Evolutionary conservation across 495 filamentous ascomycete genomes (phyloP), one percentile per base, ranked within the genome.

Genomic region (Niebla homalea): DNA sequence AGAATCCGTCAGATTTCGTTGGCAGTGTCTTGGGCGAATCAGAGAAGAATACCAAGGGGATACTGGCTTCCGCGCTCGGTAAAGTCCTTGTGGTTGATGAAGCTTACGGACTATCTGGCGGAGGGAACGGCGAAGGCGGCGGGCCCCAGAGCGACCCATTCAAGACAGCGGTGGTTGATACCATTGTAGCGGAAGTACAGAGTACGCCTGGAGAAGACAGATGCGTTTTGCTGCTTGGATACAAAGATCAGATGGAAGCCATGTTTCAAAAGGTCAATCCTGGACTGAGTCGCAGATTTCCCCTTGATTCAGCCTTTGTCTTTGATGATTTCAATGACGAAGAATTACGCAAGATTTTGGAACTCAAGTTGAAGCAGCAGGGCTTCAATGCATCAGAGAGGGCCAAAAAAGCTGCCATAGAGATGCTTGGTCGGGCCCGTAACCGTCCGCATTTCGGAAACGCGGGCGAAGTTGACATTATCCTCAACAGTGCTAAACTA

Each of bases 251-350:
- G 57, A 85, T 93, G 76, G 70, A 75, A 46, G 61, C 70, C 3
- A 89, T 92, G 85, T 85, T 93, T 53, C 80, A 81, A 47, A 83
- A 84, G 46, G 80, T 81, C 53, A 93, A 93, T 52, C 83, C 84
- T 0, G 87, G 86, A 0, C 69, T 93, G 3, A 65, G 62, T 4
- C 71, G 86, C 44, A 21, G 85, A 8, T 92, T 93, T 50, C 78
- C 78, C 0, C 64, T 86, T 0, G 67, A 73, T 0, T 63, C 70
- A 4, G 82, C 77, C 0, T 90, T 93, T 48, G 52, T 55, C 1
- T 89, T 92, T 56, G 76, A 87, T 39, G 83, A 88, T 52, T 89
- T 85, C 57, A 70, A 64, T 0, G 70, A 81, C 8, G 56, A 57
- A 0, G 75, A 87, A 52, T 62, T 90, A 1, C 51, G 62, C 2